Base-by-base conservation (phyloP, 2,329 filamentous ascomycete species). In the Trichophyton equinum region DNA sequence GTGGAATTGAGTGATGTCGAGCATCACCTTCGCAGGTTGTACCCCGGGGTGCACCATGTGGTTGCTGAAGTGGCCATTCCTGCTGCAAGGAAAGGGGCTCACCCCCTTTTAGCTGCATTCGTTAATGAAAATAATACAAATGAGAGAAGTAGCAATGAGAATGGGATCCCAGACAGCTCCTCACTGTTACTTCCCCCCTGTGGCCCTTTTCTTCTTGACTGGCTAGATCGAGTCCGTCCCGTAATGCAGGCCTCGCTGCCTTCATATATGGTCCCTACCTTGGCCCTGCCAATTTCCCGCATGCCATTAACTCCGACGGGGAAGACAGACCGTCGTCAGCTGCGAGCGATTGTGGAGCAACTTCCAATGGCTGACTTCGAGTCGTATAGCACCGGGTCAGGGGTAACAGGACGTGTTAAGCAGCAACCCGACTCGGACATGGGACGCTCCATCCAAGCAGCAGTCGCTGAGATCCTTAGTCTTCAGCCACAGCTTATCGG, bases 1-100 rank as follows among this genome's bases (percentile, higher is more conserved):
- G 78, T 95, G 0, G 90, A 95, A 68, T 85, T 94, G 62, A 87
- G 85, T 0, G 90, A 95, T 74, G 92, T 95, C 72, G 88, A 92
- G 68, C 15, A 58, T 27, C 20, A 51, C 46, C 8, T 51, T 8
- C 7, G 4, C 8, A 15, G 4, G 22, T 11, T 18, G 20, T 7
- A 9, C 20, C 20, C 15, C 11, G n/a, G 30, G 7, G 22, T 25
- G 11, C 15, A 36, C 36, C 15, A 22, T 20, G 38, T 42, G 4
- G 15, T 25, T 44, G 8, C 8, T 27, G n/a, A 51, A 27, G 11
- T 36, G 11, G 25, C 25, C 9, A 18, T 56, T 25, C 11, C 15
- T 8, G 25, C 1, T 58, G 63, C 20, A 62, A 63, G 22, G 8
- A 27, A 18, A n/a, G 44, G 20, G 20, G 25, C 25, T 27, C 4